Conservation (phyloP, 2,329 filamentous ascomycete species). For the Delphinella strobiligena region DNA sequence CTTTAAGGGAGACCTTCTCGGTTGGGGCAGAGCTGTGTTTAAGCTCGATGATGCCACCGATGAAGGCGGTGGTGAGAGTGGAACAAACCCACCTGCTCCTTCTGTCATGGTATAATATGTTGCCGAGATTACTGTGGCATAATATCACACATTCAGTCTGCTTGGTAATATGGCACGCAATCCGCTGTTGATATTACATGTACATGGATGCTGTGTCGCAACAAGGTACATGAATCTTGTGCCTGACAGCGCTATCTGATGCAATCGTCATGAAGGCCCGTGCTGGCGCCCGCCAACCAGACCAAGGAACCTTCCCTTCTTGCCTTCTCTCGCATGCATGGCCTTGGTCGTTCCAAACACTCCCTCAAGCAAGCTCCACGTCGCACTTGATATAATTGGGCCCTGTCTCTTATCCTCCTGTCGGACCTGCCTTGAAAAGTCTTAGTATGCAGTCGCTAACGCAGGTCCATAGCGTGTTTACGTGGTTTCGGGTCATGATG, state of each 20-base stretch:
- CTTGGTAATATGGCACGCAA: too few relatives aligned
- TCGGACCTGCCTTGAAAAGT: not conserved
- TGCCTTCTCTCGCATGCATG: too few relatives aligned
- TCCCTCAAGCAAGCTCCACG: not conserved
- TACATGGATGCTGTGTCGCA: too few relatives aligned
- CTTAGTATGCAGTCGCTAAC: not conserved
- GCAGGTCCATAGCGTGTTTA: not conserved
- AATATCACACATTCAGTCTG: too few relatives aligned
- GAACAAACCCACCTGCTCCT: conserved; percentile 6
- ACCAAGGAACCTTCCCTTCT: too few relatives aligned
- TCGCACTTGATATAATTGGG: not conserved
- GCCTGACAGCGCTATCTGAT: too few relatives aligned
- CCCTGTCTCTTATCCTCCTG: not conserved
- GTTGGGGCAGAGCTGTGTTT: conserved; percentile 36
- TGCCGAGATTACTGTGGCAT: not conserved
- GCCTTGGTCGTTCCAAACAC: too few relatives aligned
- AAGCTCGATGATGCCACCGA: conserved; percentile 28
- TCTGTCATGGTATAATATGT: conserved; percentile 2
- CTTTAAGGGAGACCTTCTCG: conserved; percentile 39
- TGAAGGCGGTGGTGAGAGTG: conserved; percentile 38
- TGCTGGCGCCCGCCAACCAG: too few relatives aligned
- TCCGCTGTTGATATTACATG: not conserved
- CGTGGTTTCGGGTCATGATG: too few relatives aligned
- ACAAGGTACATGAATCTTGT: too few relatives aligned
- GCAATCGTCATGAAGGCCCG: too few relatives aligned